phyloP scores from a whole-genome alignment of 805 yeast species.

The Candida taoyuanica region DNA sequence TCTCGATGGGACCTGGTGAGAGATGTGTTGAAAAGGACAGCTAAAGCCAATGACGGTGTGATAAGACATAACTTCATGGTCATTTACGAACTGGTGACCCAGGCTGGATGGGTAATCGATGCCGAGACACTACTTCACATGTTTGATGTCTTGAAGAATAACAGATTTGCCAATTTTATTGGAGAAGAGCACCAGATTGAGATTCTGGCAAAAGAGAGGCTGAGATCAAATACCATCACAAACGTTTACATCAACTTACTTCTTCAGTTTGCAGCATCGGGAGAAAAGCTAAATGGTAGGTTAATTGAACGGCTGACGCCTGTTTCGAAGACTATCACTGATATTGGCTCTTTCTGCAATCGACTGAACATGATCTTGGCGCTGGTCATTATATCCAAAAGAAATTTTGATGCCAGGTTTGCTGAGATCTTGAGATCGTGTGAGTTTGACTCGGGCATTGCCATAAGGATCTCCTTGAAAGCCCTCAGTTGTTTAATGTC shows the following conservation, averaged over 20 bases:
- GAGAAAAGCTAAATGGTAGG: conserved; percentile 9
- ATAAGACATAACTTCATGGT: conserved; percentile 10
- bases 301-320: conserved; percentile 23
- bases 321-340: conserved; percentile 15
- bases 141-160: conserved; percentile 20
- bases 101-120: conserved; percentile 14
- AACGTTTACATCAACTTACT: conserved; percentile 20
- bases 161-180: conserved; percentile 19
- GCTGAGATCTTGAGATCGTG: conserved; percentile 12
- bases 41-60: neutral
- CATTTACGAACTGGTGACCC: conserved; percentile 7
- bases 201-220: conserved; percentile 6
- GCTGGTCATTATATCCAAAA: conserved; percentile 12
- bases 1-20: conserved; percentile 13
- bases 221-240: conserved; percentile 12
- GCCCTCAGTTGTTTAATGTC: no score
- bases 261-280: conserved; percentile 3
- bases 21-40: conserved; percentile 1
- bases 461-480: conserved; percentile 7
- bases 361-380: conserved; percentile 21
- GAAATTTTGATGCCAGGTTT: conserved; percentile 16
- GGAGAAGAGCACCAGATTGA: conserved; percentile 12
- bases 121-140: conserved; percentile 13
- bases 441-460: conserved; percentile 5
- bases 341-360: conserved; percentile 17